Evolutionary conservation across 768 basidiomycete genomes (phyloP).

Genomic region (Sutorius australiensis): DNA sequence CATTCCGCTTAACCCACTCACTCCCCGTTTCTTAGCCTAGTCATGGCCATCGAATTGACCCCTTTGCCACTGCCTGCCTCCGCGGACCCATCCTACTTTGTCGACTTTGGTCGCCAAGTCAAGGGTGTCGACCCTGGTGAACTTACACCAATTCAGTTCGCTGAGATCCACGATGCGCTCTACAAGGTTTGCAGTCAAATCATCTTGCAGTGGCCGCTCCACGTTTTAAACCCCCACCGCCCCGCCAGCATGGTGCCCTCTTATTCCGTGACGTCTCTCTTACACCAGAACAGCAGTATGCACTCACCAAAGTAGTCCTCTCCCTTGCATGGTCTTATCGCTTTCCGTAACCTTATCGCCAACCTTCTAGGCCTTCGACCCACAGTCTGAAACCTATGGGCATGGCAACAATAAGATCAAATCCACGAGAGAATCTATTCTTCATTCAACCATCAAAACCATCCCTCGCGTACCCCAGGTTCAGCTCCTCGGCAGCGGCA

Average conservation of each 20-base stretch:
- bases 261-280: slow-evolving; percentile 69
- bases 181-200: slow-evolving; percentile 56
- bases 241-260: slow-evolving; percentile 61
- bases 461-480: slow-evolving; percentile 87
- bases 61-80: slow-evolving; percentile 71
- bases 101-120: slow-evolving; percentile 73
- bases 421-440: slow-evolving; percentile 68
- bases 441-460: slow-evolving; percentile 88
- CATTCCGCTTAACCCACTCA: background rate
- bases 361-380: slow-evolving; percentile 70
- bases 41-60: slow-evolving; percentile 64
- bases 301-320: slow-evolving; percentile 66
- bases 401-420: slow-evolving; percentile 89
- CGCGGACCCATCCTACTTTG: slow-evolving; percentile 63
- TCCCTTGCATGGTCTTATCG: background rate
- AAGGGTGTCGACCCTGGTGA: slow-evolving; percentile 65
- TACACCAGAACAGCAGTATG: slow-evolving; percentile 80
- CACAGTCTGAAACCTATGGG: slow-evolving; percentile 58
- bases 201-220: background rate
- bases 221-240: background rate
- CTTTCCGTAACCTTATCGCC: slow-evolving; percentile 1
- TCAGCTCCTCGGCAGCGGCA: slow-evolving; percentile 89
- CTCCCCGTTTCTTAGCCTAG: background rate
- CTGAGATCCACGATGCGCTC: slow-evolving; percentile 64
- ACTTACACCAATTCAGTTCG: slow-evolving; percentile 57